phyloP scores from a whole-genome alignment of 2,329 filamentous ascomycete species.

The Colletotrichum australisinense region DNA sequence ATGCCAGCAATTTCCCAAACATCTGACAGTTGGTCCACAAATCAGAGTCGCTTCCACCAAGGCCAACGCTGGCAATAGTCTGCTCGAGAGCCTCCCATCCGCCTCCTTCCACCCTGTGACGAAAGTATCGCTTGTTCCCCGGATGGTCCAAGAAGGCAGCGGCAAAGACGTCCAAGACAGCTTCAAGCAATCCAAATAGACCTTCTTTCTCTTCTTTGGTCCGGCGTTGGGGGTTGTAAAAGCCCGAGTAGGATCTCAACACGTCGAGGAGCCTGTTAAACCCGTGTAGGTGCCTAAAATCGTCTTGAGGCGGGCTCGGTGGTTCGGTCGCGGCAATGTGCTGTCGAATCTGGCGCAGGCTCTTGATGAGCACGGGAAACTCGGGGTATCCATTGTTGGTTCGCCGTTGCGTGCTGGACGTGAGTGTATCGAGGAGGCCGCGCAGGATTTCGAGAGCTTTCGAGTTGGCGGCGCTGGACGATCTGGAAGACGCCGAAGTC shows the following conservation, averaged over 20 bases:
- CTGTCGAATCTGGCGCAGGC: slow-evolving; percentile 75
- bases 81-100: slow-evolving; percentile 85
- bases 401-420: slow-evolving; percentile 47
- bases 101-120: slow-evolving; percentile 77
- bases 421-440: slow-evolving; percentile 61
- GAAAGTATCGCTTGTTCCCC: slow-evolving; percentile 91
- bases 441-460: slow-evolving; percentile 71
- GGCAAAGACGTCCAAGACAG: slow-evolving; percentile 78
- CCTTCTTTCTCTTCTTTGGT: slow-evolving; percentile 71
- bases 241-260: slow-evolving; percentile 77
- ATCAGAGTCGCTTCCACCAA: slow-evolving; percentile 75
- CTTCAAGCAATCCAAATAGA: slow-evolving; percentile 77
- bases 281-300: slow-evolving; percentile 83
- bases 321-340: slow-evolving; percentile 61
- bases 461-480: slow-evolving; percentile 64
- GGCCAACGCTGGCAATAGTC: slow-evolving; percentile 74
- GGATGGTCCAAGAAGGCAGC: slow-evolving; percentile 81
- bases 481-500: slow-evolving; percentile 70
- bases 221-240: slow-evolving; percentile 76
- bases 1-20: slow-evolving; percentile 85
- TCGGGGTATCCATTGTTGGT: slow-evolving; percentile 59
- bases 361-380: slow-evolving; percentile 60
- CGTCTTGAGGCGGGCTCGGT: slow-evolving; percentile 73
- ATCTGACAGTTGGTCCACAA: slow-evolving; percentile 76
- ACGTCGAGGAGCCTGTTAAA: slow-evolving; percentile 80